phyloP scores from a whole-genome alignment of 78 protist species.

The Dictyostelium discoideum region DNA sequence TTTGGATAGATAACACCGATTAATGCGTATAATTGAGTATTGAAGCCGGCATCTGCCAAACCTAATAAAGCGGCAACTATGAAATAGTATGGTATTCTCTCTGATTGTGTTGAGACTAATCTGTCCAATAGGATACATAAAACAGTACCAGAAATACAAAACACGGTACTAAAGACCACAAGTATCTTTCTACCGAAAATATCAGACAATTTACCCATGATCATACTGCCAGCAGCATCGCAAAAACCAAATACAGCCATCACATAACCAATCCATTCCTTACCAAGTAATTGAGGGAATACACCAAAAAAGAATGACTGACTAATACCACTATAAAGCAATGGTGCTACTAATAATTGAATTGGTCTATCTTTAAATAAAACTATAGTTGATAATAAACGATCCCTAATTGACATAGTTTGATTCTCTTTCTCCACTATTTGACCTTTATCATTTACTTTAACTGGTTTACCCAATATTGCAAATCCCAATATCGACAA shows the following conservation, averaged over 20 bases:
- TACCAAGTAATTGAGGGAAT: conserved; percentile 37
- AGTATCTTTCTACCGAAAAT: conserved; percentile 43
- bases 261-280: conserved; percentile 15
- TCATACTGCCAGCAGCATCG: conserved; percentile 52
- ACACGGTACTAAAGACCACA: not conserved
- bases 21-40: conserved; percentile 58
- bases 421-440: not conserved
- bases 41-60: conserved; percentile 70
- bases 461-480: conserved; percentile 19
- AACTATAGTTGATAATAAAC: conserved; percentile 11
- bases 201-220: conserved; percentile 35
- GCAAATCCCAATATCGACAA: conserved; percentile 20
- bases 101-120: not conserved
- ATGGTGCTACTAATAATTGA: conserved; percentile 16
- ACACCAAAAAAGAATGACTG: conserved; percentile 72
- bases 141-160: conserved; percentile 31
- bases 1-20: conserved; percentile 49
- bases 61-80: conserved; percentile 63
- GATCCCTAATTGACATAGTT: not conserved
- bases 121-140: not conserved
- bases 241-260: conserved; percentile 68
- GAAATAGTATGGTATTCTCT: not conserved
- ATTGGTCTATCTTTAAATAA: conserved; percentile 52
- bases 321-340: conserved; percentile 66
- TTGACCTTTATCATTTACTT: not conserved